Conservation (phyloP, 2,329 filamentous ascomycete genomes). For the Paraphoma sp. region DNA sequence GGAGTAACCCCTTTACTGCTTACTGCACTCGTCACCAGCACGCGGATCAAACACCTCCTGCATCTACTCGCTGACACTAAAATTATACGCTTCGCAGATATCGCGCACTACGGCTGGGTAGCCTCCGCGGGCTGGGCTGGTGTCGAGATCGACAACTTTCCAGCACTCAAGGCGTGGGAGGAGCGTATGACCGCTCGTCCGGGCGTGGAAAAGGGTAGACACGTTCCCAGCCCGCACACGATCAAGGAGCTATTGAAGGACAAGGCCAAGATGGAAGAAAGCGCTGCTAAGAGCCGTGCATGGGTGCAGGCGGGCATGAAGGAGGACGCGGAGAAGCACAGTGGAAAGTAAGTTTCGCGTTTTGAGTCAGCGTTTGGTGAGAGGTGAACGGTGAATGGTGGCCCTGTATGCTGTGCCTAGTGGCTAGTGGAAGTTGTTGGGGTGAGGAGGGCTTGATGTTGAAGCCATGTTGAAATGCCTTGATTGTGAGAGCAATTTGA, state of each 20-base stretch:
- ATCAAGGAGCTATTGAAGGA: conserved; percentile 66
- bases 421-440: background rate
- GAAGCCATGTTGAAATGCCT: background rate
- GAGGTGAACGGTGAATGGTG: background rate
- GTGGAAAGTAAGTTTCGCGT: conserved; percentile 32
- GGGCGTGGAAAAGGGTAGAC: conserved; percentile 75
- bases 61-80: conserved; percentile 3
- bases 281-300: conserved; percentile 56
- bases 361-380: background rate
- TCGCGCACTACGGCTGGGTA: conserved; percentile 82
- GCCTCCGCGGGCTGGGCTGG: conserved; percentile 65
- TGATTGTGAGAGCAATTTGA: too few species aligned
- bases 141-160: conserved; percentile 76
- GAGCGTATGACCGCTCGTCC: conserved; percentile 71
- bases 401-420: background rate
- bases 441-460: background rate
- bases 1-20: background rate
- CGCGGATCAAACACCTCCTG: background rate
- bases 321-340: conserved; percentile 56
- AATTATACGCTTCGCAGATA: conserved; percentile 58
- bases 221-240: conserved; percentile 71
- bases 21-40: background rate
- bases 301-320: conserved; percentile 78
- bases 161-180: conserved; percentile 78
- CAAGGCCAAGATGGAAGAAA: conserved; percentile 64